Conservation (phyloP, 495 filamentous ascomycete genomes). For the Lophium mytilinum region DNA sequence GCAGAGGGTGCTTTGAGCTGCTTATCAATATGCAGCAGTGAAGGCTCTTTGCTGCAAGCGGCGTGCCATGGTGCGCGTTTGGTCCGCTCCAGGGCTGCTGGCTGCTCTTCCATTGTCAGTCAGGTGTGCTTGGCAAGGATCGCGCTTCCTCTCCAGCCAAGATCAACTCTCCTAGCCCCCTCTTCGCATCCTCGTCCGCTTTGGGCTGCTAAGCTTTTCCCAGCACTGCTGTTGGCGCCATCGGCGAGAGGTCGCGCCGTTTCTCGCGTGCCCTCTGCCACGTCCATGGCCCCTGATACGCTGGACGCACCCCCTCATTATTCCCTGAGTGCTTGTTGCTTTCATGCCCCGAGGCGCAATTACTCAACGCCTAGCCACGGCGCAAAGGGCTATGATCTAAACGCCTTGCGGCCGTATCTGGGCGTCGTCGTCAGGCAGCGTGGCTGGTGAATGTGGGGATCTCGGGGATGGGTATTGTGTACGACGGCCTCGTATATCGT, state of each 20-base stretch:
- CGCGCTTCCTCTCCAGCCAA: too few species aligned
- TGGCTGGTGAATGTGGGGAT: not conserved
- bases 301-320: not conserved
- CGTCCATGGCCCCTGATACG: not conserved
- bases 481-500: not conserved
- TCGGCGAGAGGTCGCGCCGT: not conserved
- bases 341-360: not conserved
- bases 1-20: too few species aligned
- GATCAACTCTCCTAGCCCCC: not conserved
- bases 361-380: not conserved
- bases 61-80: too few species aligned
- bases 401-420: not conserved
- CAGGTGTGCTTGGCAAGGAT: too few species aligned
- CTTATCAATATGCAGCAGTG: too few species aligned
- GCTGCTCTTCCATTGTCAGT: too few species aligned
- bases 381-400: not conserved
- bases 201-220: not conserved
- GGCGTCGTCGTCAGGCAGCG: not conserved
- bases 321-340: not conserved
- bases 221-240: not conserved
- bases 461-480: not conserved
- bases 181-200: not conserved
- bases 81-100: too few species aligned
- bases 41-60: too few species aligned
- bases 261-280: too few species aligned